Evolutionary conservation across 495 filamentous ascomycete genomes (phyloP).

Genomic region (Xylaria cubensis): DNA sequence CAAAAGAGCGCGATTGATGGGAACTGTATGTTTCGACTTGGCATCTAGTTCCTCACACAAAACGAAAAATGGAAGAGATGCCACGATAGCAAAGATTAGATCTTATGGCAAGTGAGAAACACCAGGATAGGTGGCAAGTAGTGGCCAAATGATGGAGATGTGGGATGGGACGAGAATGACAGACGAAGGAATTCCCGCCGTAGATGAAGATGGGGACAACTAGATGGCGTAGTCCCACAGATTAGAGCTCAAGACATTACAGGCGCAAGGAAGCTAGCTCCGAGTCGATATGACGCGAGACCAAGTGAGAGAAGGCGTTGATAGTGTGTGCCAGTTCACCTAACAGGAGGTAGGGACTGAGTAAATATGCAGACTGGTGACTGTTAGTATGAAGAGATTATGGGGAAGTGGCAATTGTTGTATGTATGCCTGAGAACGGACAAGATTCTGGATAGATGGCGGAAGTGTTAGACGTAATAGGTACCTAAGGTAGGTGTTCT

Average conservation of each 20-base stretch:
- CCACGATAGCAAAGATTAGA: slow-evolving; percentile 38
- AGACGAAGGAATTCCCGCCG: slow-evolving; percentile 11
- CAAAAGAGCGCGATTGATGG: slow-evolving; percentile 12
- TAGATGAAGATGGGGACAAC: background rate
- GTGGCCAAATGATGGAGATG: slow-evolving; percentile 24
- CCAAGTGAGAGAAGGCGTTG: slow-evolving; percentile 21
- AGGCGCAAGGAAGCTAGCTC: slow-evolving; percentile 23
- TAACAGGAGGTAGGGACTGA: background rate
- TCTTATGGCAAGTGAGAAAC: slow-evolving; percentile 25
- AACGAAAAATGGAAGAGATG: slow-evolving; percentile 41
- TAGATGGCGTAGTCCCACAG: slow-evolving; percentile 14
- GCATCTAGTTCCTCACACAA: slow-evolving; percentile 34
- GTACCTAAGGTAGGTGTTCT: background rate
- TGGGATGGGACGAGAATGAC: slow-evolving; percentile 22
- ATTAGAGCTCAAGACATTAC: slow-evolving; percentile 19
- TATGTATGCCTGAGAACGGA: background rate
- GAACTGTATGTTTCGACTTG: slow-evolving; percentile 26
- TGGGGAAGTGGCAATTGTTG: slow-evolving; percentile 13
- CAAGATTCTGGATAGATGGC: slow-evolving; percentile 15
- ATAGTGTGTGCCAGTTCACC: background rate
- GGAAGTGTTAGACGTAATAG: background rate
- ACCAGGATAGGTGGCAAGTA: slow-evolving; percentile 25
- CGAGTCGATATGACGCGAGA: slow-evolving; percentile 34
- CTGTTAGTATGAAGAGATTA: background rate
- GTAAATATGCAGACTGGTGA: background rate